phyloP scores from a whole-genome alignment of 495 filamentous ascomycete genomes.

The Xylaria flabelliformis region DNA sequence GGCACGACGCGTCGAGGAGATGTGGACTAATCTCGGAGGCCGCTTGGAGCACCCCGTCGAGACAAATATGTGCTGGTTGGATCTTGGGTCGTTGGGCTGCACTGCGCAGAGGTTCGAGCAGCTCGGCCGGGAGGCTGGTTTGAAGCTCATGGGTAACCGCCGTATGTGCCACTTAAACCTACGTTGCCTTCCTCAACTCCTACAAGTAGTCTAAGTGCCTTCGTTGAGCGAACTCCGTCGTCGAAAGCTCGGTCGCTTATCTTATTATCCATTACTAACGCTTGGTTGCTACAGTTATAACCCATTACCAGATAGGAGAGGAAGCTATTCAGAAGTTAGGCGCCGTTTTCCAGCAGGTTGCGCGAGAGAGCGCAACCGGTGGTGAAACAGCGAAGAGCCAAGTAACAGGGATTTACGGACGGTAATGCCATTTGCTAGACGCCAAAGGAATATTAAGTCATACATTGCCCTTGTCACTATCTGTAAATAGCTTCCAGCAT shows the following conservation, averaged over 20 bases:
- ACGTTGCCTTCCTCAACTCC: not conserved
- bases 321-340: constrained; percentile 57
- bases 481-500: not conserved
- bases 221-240: not conserved
- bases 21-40: constrained; percentile 68
- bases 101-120: constrained; percentile 51
- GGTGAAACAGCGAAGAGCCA: not conserved
- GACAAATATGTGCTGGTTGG: constrained; percentile 92
- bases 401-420: constrained; percentile 8
- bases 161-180: constrained; percentile 24
- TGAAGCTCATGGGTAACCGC: constrained; percentile 58
- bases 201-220: not conserved
- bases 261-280: not conserved
- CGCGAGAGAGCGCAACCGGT: constrained; percentile 26
- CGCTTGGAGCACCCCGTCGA: constrained; percentile 63
- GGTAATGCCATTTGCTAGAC: constrained; percentile 14
- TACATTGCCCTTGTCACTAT: not conserved
- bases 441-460: not conserved
- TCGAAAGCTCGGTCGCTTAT: not conserved
- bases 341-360: constrained; percentile 51
- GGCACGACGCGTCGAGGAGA: constrained; percentile 65
- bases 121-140: constrained; percentile 55
- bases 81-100: constrained; percentile 62
- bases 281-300: constrained; percentile 48
- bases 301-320: constrained; percentile 68